Evolutionary conservation across 306 rosid genomes (phyloP).

Genomic region (Vigna radiata): DNA sequence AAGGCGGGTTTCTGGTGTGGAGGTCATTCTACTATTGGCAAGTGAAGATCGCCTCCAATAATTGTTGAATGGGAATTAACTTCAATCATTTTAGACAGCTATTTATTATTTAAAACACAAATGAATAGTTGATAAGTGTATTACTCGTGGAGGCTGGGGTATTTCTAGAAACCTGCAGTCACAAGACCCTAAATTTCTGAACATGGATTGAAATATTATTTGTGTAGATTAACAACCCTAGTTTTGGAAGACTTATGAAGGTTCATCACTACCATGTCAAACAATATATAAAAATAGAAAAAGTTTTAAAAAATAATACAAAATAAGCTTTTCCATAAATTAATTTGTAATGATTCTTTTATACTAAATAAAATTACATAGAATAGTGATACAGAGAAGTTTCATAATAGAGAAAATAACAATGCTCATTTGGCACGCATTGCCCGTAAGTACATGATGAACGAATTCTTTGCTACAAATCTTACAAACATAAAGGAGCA

Average conservation of each 20-base stretch:
- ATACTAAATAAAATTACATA: neutral
- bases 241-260: too few relatives aligned
- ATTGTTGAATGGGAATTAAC: neutral
- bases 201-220: too few relatives aligned
- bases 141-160: too few relatives aligned
- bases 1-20: neutral
- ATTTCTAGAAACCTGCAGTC: too few relatives aligned
- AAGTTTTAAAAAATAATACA: too few relatives aligned
- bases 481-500: conserved; percentile 45
- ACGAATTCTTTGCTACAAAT: conserved; percentile 17
- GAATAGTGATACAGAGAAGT: conserved; percentile 11
- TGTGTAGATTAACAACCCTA: too few relatives aligned
- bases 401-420: neutral
- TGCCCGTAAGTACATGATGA: neutral
- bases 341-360: too few relatives aligned
- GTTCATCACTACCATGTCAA: too few relatives aligned
- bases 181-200: too few relatives aligned
- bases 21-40: neutral
- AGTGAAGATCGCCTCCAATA: neutral
- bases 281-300: too few relatives aligned
- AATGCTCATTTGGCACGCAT: conserved; percentile 25
- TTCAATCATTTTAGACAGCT: neutral
- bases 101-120: neutral
- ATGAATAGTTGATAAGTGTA: too few relatives aligned
- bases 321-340: too few relatives aligned